These are phyloP conservation scores for Theobroma cacao DNA, from an alignment of 345 rosid genomes.

Conservation along the genomic window DNA sequence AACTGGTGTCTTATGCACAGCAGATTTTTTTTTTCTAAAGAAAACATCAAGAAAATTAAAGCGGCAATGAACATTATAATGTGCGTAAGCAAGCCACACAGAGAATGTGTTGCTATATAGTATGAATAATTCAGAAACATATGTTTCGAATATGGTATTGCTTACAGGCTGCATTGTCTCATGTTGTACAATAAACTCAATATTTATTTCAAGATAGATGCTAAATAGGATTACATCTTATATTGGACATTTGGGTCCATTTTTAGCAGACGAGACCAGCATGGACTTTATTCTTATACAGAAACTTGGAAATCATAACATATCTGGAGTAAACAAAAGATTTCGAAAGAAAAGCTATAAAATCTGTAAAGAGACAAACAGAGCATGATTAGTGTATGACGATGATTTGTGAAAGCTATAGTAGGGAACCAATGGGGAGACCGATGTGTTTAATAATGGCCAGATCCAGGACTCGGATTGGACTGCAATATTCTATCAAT, in stretches of 20 bases:
- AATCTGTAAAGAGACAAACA: background rate
- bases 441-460: background rate
- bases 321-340: too few relatives aligned
- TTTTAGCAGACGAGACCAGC: background rate
- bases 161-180: too few relatives aligned
- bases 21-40: background rate
- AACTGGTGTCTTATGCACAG: background rate
- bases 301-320: background rate
- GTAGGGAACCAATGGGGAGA: background rate
- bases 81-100: background rate
- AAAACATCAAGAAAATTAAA: background rate
- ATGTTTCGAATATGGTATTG: background rate
- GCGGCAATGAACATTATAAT: background rate
- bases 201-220: background rate
- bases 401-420: background rate
- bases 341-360: background rate
- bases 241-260: background rate
- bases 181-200: too few relatives aligned
- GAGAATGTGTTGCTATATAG: too few relatives aligned
- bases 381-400: background rate
- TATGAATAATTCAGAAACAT: background rate
- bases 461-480: background rate
- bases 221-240: background rate
- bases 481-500: conserved; percentile 13
- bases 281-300: background rate